These are phyloP conservation scores for Vinca minor DNA, from an alignment of 257 asterid genomes.

Conservation along the genomic window DNA sequence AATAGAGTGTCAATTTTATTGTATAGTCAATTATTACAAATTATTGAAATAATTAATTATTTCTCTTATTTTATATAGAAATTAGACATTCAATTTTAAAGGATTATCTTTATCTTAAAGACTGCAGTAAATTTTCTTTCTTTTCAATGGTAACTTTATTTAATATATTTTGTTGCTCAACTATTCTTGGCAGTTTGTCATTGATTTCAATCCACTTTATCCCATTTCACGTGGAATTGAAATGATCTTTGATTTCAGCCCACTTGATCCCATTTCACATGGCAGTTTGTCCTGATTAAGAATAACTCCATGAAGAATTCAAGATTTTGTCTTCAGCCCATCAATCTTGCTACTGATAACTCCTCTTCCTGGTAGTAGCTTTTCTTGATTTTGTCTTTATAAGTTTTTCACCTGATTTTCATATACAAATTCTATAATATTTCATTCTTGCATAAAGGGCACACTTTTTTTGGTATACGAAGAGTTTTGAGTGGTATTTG, in stretches of 20 bases:
- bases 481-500: neutral
- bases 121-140: neutral
- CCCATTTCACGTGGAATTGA: conserved; percentile 7
- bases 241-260: conserved; percentile 7
- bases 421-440: neutral
- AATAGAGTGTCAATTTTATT: too few species aligned
- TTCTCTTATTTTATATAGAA: too few species aligned
- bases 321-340: conserved; percentile 8
- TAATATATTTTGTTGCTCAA: too few species aligned
- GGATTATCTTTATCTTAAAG: too few species aligned
- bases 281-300: neutral
- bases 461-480: neutral
- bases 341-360: conserved; percentile 1
- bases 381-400: conserved; percentile 2
- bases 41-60: too few species aligned
- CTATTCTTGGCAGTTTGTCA: conserved; percentile 14
- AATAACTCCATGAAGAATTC: neutral
- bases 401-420: conserved; percentile 8
- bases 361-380: conserved; percentile 10
- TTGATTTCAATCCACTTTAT: conserved; percentile 14
- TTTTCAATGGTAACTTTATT: conserved; percentile 13
- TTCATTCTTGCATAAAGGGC: neutral
- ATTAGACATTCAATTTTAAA: too few species aligned
- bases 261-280: too few species aligned
- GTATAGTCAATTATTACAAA: too few species aligned